Evolutionary conservation across 257 asterid genomes (phyloP).

Genomic region (Penstemon eatonii): DNA sequence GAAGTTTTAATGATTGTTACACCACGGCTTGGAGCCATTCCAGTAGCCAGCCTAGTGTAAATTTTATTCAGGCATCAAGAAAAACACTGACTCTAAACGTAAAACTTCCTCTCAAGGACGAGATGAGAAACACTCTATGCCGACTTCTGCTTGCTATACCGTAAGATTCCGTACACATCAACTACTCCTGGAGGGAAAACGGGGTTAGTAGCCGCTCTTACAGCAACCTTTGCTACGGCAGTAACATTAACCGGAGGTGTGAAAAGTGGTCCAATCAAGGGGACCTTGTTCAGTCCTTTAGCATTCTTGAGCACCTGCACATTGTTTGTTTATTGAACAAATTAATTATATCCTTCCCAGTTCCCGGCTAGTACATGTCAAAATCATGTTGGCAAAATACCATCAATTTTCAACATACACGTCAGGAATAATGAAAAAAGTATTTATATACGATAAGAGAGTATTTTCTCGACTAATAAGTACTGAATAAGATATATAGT

Average conservation of each 20-base stretch:
- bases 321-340: not conserved
- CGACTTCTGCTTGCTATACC: conserved; percentile 66
- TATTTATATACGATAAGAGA: too few species aligned
- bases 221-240: conserved; percentile 86
- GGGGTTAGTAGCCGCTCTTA: conserved; percentile 83
- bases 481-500: not conserved
- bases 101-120: not conserved
- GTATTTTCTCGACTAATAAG: too few species aligned
- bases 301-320: conserved; percentile 79
- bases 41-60: not conserved
- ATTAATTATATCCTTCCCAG: not conserved
- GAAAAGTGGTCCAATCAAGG: conserved; percentile 82
- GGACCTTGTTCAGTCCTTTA: conserved; percentile 63
- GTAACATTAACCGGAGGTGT: conserved; percentile 78
- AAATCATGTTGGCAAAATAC: not conserved
- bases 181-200: conserved; percentile 90
- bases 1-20: not conserved
- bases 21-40: not conserved
- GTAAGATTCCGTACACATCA: conserved; percentile 70
- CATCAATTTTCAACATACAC: not conserved
- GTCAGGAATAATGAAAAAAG: not conserved
- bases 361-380: not conserved
- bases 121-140: conserved; percentile 17
- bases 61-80: conserved; percentile 30
- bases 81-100: conserved; percentile 16